phyloP scores from a whole-genome alignment of 2,329 filamentous ascomycete genomes.

The Hymenoscyphus linearis region DNA sequence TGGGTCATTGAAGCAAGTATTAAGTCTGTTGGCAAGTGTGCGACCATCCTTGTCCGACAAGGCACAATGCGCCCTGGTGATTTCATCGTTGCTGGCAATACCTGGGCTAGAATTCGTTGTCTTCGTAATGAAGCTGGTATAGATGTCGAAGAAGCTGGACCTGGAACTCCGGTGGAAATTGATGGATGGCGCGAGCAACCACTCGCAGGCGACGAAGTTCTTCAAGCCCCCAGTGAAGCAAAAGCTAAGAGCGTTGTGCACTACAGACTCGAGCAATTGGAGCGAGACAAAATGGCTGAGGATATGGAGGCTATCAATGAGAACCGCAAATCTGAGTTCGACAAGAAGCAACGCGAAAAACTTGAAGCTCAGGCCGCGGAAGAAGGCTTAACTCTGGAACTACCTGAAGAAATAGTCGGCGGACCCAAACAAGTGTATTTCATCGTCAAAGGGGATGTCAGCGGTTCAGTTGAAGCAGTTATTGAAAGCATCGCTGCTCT shows the following conservation, averaged over 20 bases:
- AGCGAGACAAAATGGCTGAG: constrained; percentile 57
- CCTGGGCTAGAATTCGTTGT: constrained; percentile 80
- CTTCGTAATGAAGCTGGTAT: constrained; percentile 80
- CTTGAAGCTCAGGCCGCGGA: constrained; percentile 41
- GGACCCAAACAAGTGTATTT: constrained; percentile 63
- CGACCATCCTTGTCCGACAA: constrained; percentile 81
- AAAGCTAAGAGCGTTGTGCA: constrained; percentile 73
- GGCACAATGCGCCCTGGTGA: constrained; percentile 80
- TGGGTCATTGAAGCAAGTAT: constrained; percentile 92
- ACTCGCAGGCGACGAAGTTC: constrained; percentile 76
- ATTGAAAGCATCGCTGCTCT: constrained; percentile 69
- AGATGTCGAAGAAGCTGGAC: constrained; percentile 66
- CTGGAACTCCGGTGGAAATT: constrained; percentile 86
- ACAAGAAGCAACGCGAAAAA: constrained; percentile 55
- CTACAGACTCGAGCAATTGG: constrained; percentile 67
- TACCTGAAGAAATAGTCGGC: constrained; percentile 32
- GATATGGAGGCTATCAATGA: constrained; percentile 78
- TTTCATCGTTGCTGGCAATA: constrained; percentile 78
- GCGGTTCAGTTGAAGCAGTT: constrained; percentile 89
- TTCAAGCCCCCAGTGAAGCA: constrained; percentile 75
- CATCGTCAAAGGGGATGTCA: constrained; percentile 87
- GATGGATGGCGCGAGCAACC: constrained; percentile 92
- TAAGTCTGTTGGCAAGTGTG: constrained; percentile 76
- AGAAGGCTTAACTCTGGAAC: constrained; percentile 23
- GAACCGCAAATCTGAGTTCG: constrained; percentile 49